Evolutionary conservation across 202 grass and related monocot species (phyloP).

Genomic region (Elaeis oleifera): DNA sequence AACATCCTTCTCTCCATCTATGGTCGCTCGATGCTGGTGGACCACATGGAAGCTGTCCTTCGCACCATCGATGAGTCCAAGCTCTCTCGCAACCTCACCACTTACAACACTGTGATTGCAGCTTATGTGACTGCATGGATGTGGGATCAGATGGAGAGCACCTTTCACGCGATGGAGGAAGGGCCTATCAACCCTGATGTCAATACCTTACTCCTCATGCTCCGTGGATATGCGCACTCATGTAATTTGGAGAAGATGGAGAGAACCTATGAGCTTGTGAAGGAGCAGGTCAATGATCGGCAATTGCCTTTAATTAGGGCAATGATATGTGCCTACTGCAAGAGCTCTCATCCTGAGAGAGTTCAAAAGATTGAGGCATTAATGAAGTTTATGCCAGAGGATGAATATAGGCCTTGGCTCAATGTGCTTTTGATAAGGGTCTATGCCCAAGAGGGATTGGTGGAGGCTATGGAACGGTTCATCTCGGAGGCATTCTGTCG

Average conservation of each 20-base stretch:
- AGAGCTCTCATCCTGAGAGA: constrained; percentile 38
- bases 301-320: constrained; percentile 37
- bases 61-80: constrained; percentile 46
- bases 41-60: constrained; percentile 69
- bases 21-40: constrained; percentile 44
- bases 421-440: constrained; percentile 75
- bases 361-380: constrained; percentile 65
- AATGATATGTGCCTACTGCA: constrained; percentile 87
- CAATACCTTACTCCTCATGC: constrained; percentile 63
- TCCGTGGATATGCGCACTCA: constrained; percentile 63
- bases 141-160: constrained; percentile 76
- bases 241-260: constrained; percentile 74
- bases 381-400: constrained; percentile 43
- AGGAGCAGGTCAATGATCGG: constrained; percentile 28
- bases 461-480: constrained; percentile 60
- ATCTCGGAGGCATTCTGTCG: constrained; percentile 55
- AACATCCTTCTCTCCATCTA: constrained; percentile 79
- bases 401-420: constrained; percentile 70
- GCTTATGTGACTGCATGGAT: constrained; percentile 71
- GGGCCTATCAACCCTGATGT: constrained; percentile 45
- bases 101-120: constrained; percentile 58
- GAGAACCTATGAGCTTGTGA: constrained; percentile 43
- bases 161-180: constrained; percentile 42
- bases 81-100: constrained; percentile 17
- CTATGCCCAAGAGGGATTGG: constrained; percentile 58